These are phyloP conservation scores for Nymphaea colorata DNA, from an alignment of 164 flowering plant genomes.

Conservation along the genomic window DNA sequence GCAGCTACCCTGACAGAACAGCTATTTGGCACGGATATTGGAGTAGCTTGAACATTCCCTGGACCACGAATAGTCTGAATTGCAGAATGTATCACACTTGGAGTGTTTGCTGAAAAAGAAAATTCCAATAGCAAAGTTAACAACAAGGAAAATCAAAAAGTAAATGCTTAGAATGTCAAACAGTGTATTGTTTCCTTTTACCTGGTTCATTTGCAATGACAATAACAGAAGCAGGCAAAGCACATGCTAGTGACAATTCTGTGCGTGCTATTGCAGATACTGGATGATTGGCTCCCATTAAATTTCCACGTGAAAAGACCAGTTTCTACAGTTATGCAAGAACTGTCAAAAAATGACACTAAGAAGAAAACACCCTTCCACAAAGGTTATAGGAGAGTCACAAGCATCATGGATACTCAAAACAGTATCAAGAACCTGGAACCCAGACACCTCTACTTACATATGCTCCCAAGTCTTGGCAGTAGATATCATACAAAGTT, in stretches of 20 bases:
- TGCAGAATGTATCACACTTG: slow-evolving; percentile 31
- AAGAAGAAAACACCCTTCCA: no score
- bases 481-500: slow-evolving; percentile 34
- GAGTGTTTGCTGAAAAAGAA: slow-evolving; percentile 42
- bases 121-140: neutral
- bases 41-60: slow-evolving; percentile 36
- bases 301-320: slow-evolving; percentile 73
- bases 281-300: slow-evolving; percentile 71
- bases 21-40: slow-evolving; percentile 80
- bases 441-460: slow-evolving; percentile 20
- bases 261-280: slow-evolving; percentile 55
- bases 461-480: slow-evolving; percentile 47
- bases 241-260: slow-evolving; percentile 41
- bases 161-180: neutral
- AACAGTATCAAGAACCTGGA: no score
- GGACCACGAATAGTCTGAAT: slow-evolving; percentile 52
- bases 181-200: slow-evolving; percentile 4
- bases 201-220: slow-evolving; percentile 80
- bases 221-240: slow-evolving; percentile 60
- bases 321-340: slow-evolving; percentile 29
- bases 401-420: no score
- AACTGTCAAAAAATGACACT: no score
- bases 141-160: neutral
- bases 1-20: slow-evolving; percentile 73
- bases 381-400: no score